Percentiles rank a stretch among this genome's conserved stretches.
These are phyloP conservation scores for Cochliopodium minus DNA, from an alignment of 208 protist species.

Conservation along the genomic window DNA sequence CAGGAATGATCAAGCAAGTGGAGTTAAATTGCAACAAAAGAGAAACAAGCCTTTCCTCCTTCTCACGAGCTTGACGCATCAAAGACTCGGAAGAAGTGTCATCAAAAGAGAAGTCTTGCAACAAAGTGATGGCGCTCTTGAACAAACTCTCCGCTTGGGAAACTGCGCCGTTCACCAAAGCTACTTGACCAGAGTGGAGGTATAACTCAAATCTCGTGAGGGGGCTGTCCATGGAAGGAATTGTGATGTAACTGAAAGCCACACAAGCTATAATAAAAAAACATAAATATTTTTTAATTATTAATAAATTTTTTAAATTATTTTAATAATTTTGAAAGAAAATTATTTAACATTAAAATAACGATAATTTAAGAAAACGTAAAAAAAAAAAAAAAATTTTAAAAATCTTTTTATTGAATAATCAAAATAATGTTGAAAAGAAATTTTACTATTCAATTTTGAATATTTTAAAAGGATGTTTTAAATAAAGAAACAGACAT, in stretches of 20 bases:
- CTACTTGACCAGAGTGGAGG: constrained; percentile 10
- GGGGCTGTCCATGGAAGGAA: constrained; percentile 41
- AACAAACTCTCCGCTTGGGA: background rate
- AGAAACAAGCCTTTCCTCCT: too few relatives aligned
- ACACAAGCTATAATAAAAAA: constrained; percentile 28
- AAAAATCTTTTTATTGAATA: background rate
- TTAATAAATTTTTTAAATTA: background rate
- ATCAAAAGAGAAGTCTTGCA: too few relatives aligned
- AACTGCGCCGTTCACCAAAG: background rate
- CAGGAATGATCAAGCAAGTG: background rate
- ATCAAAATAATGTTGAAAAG: too few relatives aligned
- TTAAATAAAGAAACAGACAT: too few relatives aligned
- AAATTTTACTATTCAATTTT: too few relatives aligned
- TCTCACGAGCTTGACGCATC: too few relatives aligned
- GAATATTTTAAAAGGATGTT: too few relatives aligned
- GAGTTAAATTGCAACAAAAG: too few relatives aligned
- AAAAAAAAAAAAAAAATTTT: too few relatives aligned
- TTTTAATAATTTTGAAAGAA: background rate
- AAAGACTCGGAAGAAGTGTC: too few relatives aligned
- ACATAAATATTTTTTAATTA: background rate
- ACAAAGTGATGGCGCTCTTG: background rate
- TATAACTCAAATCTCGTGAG: constrained; percentile 33
- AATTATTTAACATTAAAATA: too few relatives aligned
- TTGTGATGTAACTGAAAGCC: constrained; percentile 46
- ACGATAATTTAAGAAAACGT: too few relatives aligned